phyloP scores from a whole-genome alignment of 352 stramenopile genomes.

The Pythium folliculosum region DNA sequence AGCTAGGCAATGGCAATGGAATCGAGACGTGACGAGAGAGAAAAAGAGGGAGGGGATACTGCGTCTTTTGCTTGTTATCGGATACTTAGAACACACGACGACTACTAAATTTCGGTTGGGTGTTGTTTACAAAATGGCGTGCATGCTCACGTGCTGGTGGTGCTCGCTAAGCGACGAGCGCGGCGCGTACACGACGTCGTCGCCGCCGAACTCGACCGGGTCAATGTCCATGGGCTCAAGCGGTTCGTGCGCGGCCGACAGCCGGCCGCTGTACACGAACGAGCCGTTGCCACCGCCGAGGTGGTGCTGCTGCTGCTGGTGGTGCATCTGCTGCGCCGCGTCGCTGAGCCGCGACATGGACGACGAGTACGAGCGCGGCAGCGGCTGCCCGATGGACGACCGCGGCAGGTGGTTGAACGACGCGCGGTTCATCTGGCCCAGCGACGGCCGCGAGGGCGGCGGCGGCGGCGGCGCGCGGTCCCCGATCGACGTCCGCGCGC shows the following conservation, averaged over 20 bases:
- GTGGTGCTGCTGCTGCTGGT: too few relatives aligned
- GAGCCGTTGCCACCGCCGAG: background rate
- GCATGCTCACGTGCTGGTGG: constrained; percentile 31
- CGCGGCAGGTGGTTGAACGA: constrained; percentile 29
- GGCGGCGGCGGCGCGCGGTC: constrained; percentile 13
- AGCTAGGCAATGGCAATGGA: background rate
- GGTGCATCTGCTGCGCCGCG: constrained; percentile 11
- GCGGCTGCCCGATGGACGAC: constrained; percentile 21
- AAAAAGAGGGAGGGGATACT: background rate
- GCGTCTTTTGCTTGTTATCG: background rate
- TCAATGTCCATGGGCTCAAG: constrained; percentile 29
- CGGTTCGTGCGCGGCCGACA: constrained; percentile 9
- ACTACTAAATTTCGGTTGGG: background rate
- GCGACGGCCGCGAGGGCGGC: constrained; percentile 18
- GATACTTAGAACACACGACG: background rate
- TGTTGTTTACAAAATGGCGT: constrained; percentile 31
- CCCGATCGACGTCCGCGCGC: background rate
- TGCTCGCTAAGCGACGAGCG: constrained; percentile 25
- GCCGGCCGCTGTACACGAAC: constrained; percentile 26
- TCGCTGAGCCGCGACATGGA: constrained; percentile 23
- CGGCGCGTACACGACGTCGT: constrained; percentile 30
- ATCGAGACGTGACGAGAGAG: background rate
- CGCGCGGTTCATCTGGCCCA: constrained; percentile 18
- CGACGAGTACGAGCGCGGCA: constrained; percentile 28
- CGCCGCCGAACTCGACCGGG: constrained; percentile 21